Base-by-base conservation (phyloP, 108 stramenopile genomes). In the Nannochloropsis salina region DNA sequence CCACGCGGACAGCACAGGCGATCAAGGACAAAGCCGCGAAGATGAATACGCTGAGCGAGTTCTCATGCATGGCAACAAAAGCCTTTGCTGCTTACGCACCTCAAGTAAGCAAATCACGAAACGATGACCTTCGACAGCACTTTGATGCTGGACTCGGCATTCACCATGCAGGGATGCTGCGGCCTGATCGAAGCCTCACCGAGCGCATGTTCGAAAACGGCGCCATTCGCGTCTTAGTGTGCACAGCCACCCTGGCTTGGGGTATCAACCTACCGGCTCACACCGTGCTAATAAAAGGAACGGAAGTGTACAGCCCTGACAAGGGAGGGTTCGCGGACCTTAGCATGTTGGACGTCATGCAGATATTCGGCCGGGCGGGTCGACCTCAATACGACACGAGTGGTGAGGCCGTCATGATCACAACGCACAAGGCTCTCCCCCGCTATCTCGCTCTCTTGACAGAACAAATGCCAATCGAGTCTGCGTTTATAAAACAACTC, bases 101-200 rank as follows among this genome's bases (percentile, higher is more conserved):
- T 74, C 80, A 80, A 20, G 80, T 42, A 47, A 31, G 81, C 84
- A 97, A 97, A 85, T 95, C 95, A 42, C 92, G 95, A 31, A 96
- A 95, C 85, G 86, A 92, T 85, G 97, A 98, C 88, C 90, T 99
- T 18, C 82, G 90, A 9, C 90, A 94, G 80, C 94, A 96, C 79
- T 97, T 98, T 86, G 87, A 93, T 40, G 92, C 93, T 82, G 99
- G 99, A 1, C 92, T 99, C 86, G 98, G 97, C 9, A 94, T 98
- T 79, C 99, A 99, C 91, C 99, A 99, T 91, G 99, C 99, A n/a
- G 99, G 99, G 43, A 97, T 99, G 99, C 92, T 98, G 11, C 93
- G 99, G 10, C 86, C 92, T 42, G 99, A 99, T 86, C 93, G 99
- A 6, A 96, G 95, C 84, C 92, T 99, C 44, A 93, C 94, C 9